Conservation (phyloP, 2,329 filamentous ascomycete species). For the Colletotrichum neosansevieriae region DNA sequence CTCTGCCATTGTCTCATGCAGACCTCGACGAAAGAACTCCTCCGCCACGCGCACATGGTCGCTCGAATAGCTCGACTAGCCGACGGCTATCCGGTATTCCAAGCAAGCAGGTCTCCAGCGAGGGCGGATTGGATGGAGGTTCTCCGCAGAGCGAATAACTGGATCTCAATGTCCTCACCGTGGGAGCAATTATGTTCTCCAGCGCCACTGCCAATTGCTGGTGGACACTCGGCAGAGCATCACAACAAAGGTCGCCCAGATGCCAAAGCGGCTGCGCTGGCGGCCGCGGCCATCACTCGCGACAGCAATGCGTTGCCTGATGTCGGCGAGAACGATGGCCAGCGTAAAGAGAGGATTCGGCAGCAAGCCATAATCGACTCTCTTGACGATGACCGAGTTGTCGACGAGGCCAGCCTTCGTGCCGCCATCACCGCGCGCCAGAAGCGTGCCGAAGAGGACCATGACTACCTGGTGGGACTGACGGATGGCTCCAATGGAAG, state of each 20-base stretch:
- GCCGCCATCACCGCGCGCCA: constrained; percentile 73
- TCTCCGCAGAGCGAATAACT: constrained; percentile 74
- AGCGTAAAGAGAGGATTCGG: constrained; percentile 69
- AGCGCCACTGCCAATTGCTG: constrained; percentile 60
- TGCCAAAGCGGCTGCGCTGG: constrained; percentile 47
- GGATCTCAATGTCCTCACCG: constrained; percentile 71
- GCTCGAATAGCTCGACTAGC: constrained; percentile 79
- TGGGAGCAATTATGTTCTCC: constrained; percentile 81
- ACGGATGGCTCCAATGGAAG: constrained; percentile 42
- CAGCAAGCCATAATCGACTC: constrained; percentile 76
- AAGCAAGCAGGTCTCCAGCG: constrained; percentile 76
- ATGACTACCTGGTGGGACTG: constrained; percentile 35
- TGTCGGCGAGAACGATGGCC: constrained; percentile 59
- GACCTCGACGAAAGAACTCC: constrained; percentile 81
- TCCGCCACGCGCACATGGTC: constrained; percentile 85
- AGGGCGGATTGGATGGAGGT: constrained; percentile 86
- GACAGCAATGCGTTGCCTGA: constrained; percentile 45
- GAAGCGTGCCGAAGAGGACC: constrained; percentile 68
- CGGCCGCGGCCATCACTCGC: constrained; percentile 51
- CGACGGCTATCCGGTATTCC: constrained; percentile 85
- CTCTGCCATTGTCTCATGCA: constrained; percentile 84
- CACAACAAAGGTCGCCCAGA: constrained; percentile 43
- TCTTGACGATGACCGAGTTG: constrained; percentile 74
- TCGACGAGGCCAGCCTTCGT: constrained; percentile 75
- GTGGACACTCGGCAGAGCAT: constrained; percentile 41